Percentiles rank a stretch among this genome's conserved stretches.
Conservation (phyloP, 192 early-diverging fungal species). For the Haplosporangium gracile region DNA sequence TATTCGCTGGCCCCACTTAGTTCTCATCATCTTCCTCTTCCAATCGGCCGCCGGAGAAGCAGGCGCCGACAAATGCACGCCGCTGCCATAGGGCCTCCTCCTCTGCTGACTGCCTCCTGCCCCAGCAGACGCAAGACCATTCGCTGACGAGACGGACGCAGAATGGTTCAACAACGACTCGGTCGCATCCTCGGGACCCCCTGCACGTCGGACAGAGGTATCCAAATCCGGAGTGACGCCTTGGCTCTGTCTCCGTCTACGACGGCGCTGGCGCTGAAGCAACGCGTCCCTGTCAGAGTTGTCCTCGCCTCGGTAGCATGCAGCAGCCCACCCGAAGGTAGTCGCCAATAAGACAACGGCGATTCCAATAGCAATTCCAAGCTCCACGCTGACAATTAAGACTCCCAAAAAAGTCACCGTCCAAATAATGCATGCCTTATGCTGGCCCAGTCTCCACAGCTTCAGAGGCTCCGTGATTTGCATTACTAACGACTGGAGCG, state of each 20-base stretch:
- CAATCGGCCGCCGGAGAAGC: constrained; percentile 28
- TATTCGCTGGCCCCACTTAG: constrained; percentile 35
- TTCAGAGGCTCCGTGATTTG: constrained; percentile 45
- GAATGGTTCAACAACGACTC: constrained; percentile 29
- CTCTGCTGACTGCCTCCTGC: constrained; percentile 10
- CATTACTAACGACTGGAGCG: constrained; percentile 51
- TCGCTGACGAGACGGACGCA: background rate
- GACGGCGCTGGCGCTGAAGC: constrained; percentile 12
- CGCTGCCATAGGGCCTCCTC: constrained; percentile 5
- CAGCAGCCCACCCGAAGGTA: background rate
- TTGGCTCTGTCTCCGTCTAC: background rate
- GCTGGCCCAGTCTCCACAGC: constrained; percentile 49
- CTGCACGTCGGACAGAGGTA: background rate
- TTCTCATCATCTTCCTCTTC: constrained; percentile 40
- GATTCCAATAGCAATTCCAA: constrained; percentile 48
- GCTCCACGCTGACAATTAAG: constrained; percentile 35
- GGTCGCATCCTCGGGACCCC: background rate
- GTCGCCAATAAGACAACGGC: constrained; percentile 28
- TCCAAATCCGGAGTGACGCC: background rate
- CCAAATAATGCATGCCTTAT: constrained; percentile 42
- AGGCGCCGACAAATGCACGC: constrained; percentile 11
- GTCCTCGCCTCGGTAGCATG: background rate
- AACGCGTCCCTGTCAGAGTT: constrained; percentile 4
- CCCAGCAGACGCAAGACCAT: background rate
- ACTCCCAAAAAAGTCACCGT: constrained; percentile 31